Conservation (phyloP, 768 basidiomycete species). For the Thelephora ganbajun region DNA sequence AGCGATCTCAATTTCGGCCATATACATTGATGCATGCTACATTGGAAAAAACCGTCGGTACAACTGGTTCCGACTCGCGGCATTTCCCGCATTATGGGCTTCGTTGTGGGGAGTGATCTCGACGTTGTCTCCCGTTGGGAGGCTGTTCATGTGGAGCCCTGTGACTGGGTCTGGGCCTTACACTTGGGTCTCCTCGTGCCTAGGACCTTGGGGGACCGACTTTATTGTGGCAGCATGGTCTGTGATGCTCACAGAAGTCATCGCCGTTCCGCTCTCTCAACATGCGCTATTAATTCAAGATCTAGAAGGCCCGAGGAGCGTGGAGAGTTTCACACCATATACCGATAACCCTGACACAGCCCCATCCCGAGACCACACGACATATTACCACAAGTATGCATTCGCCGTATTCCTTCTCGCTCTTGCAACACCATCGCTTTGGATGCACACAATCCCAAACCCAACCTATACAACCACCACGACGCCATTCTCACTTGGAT, state of each 20-base stretch:
- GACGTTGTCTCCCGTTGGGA: conserved; percentile 50
- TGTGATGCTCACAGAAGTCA: conserved; percentile 39
- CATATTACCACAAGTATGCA: no score
- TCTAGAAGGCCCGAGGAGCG: conserved; percentile 1
- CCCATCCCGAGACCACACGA: not conserved
- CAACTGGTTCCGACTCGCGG: conserved; percentile 29
- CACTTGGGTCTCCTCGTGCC: conserved; percentile 42
- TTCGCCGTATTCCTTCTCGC: conserved; percentile 20
- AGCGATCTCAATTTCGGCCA: no score
- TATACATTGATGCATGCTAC: no score
- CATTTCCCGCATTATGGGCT: conserved; percentile 65
- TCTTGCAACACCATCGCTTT: conserved; percentile 44
- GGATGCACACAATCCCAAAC: conserved; percentile 26
- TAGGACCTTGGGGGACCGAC: conserved; percentile 51
- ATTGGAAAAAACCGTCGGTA: no score
- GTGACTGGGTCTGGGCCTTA: conserved; percentile 39
- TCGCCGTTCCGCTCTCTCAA: conserved; percentile 16
- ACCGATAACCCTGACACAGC: not conserved
- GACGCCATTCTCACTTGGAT: conserved; percentile 54
- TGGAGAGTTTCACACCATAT: not conserved
- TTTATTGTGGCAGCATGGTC: conserved; percentile 74
- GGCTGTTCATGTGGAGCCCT: conserved; percentile 61
- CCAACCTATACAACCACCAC: conserved; percentile 20
- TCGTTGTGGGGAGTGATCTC: conserved; percentile 42
- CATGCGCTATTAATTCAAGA: not conserved